Percentiles rank a stretch among this genome's conserved stretches.
Evolutionary conservation across 1,284 basidiomycete species (phyloP).

Genomic region (Sphagnurus paluster): DNA sequence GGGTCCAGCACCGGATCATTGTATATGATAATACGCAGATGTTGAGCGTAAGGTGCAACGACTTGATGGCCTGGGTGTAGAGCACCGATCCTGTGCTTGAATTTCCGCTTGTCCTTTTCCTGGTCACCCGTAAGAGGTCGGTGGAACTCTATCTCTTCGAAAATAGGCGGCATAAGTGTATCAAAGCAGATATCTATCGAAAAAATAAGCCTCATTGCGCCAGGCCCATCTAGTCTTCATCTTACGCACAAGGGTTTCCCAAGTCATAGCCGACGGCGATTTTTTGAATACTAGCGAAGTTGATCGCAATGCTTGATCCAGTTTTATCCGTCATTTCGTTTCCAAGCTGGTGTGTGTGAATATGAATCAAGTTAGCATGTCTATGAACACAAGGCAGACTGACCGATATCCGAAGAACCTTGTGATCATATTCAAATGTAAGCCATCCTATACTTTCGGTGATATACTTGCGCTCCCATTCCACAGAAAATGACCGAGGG

Average conservation of each 20-base stretch:
- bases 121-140: constrained; percentile 43
- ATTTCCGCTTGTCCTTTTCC: constrained; percentile 40
- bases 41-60: constrained; percentile 64
- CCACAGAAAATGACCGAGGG: constrained; percentile 61
- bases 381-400: constrained; percentile 17
- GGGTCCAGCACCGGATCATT: constrained; percentile 39
- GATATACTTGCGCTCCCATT: constrained; percentile 53
- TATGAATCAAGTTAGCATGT: constrained; percentile 4
- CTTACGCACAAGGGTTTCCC: constrained; percentile 44
- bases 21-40: constrained; percentile 60
- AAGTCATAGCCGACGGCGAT: constrained; percentile 60
- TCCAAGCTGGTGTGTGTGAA: constrained; percentile 54
- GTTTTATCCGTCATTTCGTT: constrained; percentile 50
- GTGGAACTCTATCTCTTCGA: constrained; percentile 60
- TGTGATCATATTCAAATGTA: constrained; percentile 64
- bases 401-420: constrained; percentile 59
- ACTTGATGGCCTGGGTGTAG: constrained; percentile 52
- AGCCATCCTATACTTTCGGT: constrained; percentile 50
- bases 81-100: constrained; percentile 53
- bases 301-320: constrained; percentile 51
- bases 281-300: constrained; percentile 57
- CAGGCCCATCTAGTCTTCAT: background rate
- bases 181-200: constrained; percentile 72
- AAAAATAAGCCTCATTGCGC: too few species aligned
- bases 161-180: constrained; percentile 56